Evolutionary conservation across 768 basidiomycete genomes (phyloP).

Genomic region (Lactarius hengduanensis): DNA sequence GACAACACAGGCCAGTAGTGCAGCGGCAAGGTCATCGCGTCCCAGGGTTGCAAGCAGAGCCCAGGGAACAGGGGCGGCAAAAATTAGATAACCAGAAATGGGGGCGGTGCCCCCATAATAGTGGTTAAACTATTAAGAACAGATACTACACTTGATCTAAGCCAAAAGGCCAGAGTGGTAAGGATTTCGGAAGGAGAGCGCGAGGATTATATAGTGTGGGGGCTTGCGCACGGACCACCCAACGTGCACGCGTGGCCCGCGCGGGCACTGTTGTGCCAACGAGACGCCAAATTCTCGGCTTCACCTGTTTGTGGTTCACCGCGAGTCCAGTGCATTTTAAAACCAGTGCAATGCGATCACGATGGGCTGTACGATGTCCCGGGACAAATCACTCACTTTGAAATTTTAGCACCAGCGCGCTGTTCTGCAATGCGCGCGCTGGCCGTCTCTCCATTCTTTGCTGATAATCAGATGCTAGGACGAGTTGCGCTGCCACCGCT

Average conservation of each 20-base stretch:
- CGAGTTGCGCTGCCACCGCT: background rate
- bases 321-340: too few species aligned
- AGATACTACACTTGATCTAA: slow-evolving; percentile 99
- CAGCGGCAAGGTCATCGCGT: slow-evolving; percentile 29
- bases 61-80: slow-evolving; percentile 34
- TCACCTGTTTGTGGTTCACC: too few species aligned
- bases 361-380: background rate
- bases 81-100: slow-evolving; percentile 38
- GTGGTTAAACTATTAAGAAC: slow-evolving; percentile 81
- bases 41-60: slow-evolving; percentile 31
- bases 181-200: slow-evolving; percentile 31
- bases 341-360: too few species aligned
- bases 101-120: slow-evolving; percentile 38
- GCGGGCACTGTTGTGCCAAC: background rate
- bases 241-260: background rate
- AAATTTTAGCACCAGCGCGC: background rate
- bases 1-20: slow-evolving; percentile 30
- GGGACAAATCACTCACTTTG: background rate
- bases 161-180: slow-evolving; percentile 94
- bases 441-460: background rate
- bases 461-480: background rate
- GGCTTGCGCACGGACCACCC: slow-evolving; percentile 25
- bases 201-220: slow-evolving; percentile 1
- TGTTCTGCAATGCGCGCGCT: background rate
- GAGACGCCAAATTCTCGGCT: background rate